Evolutionary conservation across 352 stramenopile species (phyloP), one percentile per base, ranked within the genome.

Genomic region (Pythium rhizo-oryzae): DNA sequence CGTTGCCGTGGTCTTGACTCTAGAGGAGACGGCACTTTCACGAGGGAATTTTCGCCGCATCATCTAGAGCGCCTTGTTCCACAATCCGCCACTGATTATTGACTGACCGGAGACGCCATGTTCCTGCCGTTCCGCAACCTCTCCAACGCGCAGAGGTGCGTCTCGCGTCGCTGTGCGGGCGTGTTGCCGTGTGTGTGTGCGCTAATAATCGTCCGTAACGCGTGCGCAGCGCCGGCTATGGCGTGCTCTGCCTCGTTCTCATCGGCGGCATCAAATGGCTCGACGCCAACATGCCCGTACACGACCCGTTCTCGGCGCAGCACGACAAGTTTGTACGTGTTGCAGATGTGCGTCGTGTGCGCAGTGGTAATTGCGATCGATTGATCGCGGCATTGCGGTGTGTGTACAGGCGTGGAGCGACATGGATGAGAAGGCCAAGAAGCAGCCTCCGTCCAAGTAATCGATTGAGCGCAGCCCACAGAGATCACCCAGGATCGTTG

Each of bases 41-140:
- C n/a, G n/a, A n/a, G n/a, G n/a, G n/a, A n/a, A n/a, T n/a, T n/a
- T n/a, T n/a, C n/a, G n/a, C n/a, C n/a, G n/a, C n/a, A n/a, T n/a
- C n/a, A n/a, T n/a, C n/a, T n/a, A n/a, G n/a, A n/a, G n/a, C n/a
- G n/a, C n/a, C n/a, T n/a, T n/a, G n/a, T n/a, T n/a, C n/a, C n/a
- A n/a, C n/a, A n/a, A n/a, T n/a, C n/a, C n/a, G n/a, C n/a, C n/a
- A n/a, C n/a, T n/a, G n/a, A n/a, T n/a, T n/a, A n/a, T n/a, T n/a
- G 19, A 57, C 13, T 21, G 15, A 35, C n/a, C 9, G 18, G 21
- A 55, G 11, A 6, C 28, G 30, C 56, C 41, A 83, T 85, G 78
- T 83, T 89, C 70, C 67, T 91, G 69, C 78, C 81, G 62, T 91
- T 91, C 79, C 76, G 77, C 67, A 80, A 86, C 70, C 65, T 91